Percentiles rank a stretch among this genome's conserved stretches.
phyloP scores from a whole-genome alignment of 2,329 filamentous ascomycete species.

The Berkeleyomyces basicola region DNA sequence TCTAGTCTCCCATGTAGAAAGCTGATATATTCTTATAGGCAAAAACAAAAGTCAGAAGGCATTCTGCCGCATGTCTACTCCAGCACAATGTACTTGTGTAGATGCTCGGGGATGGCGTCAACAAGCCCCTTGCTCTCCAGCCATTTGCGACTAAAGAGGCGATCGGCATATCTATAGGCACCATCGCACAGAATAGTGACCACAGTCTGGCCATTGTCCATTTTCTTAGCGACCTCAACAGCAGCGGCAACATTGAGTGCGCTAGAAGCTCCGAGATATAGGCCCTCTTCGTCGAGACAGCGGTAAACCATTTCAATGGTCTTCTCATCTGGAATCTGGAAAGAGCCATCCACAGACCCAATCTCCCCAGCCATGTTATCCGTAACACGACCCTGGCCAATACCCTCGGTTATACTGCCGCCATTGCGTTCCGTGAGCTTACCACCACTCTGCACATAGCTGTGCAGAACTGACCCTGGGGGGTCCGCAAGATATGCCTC shows the following conservation, averaged over 20 bases:
- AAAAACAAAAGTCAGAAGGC: background rate
- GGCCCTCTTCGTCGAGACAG: slow-evolving; percentile 84
- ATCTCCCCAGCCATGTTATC: slow-evolving; percentile 83
- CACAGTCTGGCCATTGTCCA: slow-evolving; percentile 77
- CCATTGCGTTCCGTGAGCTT: slow-evolving; percentile 67
- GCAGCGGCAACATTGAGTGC: slow-evolving; percentile 91
- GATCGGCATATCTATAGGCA: slow-evolving; percentile 91
- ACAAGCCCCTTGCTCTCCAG: slow-evolving; percentile 71
- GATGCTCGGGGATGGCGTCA: slow-evolving; percentile 61
- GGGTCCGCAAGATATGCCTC: slow-evolving; percentile 87
- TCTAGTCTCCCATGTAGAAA: too few species aligned
- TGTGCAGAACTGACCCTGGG: slow-evolving; percentile 82
- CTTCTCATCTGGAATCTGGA: slow-evolving; percentile 81
- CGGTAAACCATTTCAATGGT: slow-evolving; percentile 96
- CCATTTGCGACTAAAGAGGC: slow-evolving; percentile 86
- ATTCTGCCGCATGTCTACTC: slow-evolving; percentile 32
- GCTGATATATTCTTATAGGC: too few species aligned
- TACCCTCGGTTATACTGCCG: slow-evolving; percentile 90
- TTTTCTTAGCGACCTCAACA: slow-evolving; percentile 77
- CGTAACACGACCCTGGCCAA: slow-evolving; percentile 92
- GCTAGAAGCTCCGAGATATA: slow-evolving; percentile 89
- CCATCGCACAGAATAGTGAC: slow-evolving; percentile 92
- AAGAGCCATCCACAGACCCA: slow-evolving; percentile 63
- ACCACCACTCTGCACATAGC: slow-evolving; percentile 74
- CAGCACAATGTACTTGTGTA: slow-evolving; percentile 89